A percentile compares a stretch with the other conserved stretches of the same genome.
Conservation (phyloP, 2,329 filamentous ascomycete species). For the Cercospora sp. region DNA sequence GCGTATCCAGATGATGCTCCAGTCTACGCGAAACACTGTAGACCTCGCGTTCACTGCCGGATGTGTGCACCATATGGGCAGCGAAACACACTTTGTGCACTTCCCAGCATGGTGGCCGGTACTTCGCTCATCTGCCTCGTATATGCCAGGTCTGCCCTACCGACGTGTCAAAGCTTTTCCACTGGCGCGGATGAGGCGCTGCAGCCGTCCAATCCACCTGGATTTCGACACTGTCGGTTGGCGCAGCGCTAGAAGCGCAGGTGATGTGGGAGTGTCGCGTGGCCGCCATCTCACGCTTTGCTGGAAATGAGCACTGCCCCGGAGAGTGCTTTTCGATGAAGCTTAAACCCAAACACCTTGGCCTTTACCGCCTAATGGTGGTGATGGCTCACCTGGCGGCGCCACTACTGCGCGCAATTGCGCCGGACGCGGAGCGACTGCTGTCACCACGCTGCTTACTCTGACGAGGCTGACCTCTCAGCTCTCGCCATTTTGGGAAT, state of each 20-base stretch:
- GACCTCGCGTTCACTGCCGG: slow-evolving; percentile 9
- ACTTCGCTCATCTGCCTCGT: background rate
- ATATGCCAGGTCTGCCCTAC: slow-evolving; percentile 11
- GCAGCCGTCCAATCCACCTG: slow-evolving; percentile 14
- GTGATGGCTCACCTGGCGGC: background rate
- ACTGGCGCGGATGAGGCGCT: slow-evolving; percentile 3
- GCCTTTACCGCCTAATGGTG: background rate
- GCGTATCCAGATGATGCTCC: background rate
- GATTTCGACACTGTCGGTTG: slow-evolving; percentile 5
- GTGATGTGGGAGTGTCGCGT: slow-evolving; percentile 17
- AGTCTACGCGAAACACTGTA: background rate
- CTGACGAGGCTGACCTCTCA: background rate
- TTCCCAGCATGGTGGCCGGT: background rate
- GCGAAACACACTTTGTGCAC: background rate
- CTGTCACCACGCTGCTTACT: background rate
- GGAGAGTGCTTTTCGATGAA: slow-evolving; percentile 16
- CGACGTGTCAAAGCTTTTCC: background rate
- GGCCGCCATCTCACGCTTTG: slow-evolving; percentile 18
- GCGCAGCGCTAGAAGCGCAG: slow-evolving; percentile 21
- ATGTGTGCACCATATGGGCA: slow-evolving; percentile 4
- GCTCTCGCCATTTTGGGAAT: slow-evolving; percentile 6
- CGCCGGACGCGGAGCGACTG: background rate
- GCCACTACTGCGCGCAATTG: background rate
- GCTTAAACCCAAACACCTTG: slow-evolving; percentile 11
- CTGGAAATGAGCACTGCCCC: slow-evolving; percentile 14